A percentile compares a stretch with the other conserved stretches of the same genome.
Evolutionary conservation across 306 rosid genomes (phyloP).

Genomic region (Begonia fuchsioides): DNA sequence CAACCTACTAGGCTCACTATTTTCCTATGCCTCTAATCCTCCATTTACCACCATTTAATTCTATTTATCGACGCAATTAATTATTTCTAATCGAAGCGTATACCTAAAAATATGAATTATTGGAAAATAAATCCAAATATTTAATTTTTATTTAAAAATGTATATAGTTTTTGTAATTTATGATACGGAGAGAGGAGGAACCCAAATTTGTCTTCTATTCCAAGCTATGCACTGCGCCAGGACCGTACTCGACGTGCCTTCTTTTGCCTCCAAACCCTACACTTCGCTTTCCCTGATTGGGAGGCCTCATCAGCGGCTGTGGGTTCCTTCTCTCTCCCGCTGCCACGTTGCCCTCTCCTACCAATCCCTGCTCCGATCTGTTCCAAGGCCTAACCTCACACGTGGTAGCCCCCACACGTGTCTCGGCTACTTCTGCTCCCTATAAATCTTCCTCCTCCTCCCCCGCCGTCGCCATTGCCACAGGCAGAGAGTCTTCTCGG

Average conservation of each 20-base stretch:
- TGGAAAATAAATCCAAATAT: too few relatives aligned
- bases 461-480: background rate
- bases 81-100: too few relatives aligned
- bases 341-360: constrained; percentile 27
- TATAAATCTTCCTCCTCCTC: constrained; percentile 10
- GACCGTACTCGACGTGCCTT: constrained; percentile 28
- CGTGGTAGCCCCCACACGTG: constrained; percentile 23
- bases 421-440: constrained; percentile 1
- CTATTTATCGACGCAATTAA: too few relatives aligned
- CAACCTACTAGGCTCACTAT: background rate
- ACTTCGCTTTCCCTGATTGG: constrained; percentile 33
- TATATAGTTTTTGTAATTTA: too few relatives aligned
- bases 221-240: constrained; percentile 4
- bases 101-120: too few relatives aligned
- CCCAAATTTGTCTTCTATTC: too few relatives aligned
- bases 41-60: background rate
- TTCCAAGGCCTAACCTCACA: constrained; percentile 7
- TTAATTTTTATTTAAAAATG: too few relatives aligned
- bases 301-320: background rate
- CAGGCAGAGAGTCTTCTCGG: background rate
- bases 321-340: constrained; percentile 5
- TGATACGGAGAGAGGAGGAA: too few relatives aligned
- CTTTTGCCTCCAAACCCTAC: constrained; percentile 13
- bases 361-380: constrained; percentile 34
- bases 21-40: background rate